Conservation (phyloP, 345 rosid species). For the Anastatica hierochuntica region DNA sequence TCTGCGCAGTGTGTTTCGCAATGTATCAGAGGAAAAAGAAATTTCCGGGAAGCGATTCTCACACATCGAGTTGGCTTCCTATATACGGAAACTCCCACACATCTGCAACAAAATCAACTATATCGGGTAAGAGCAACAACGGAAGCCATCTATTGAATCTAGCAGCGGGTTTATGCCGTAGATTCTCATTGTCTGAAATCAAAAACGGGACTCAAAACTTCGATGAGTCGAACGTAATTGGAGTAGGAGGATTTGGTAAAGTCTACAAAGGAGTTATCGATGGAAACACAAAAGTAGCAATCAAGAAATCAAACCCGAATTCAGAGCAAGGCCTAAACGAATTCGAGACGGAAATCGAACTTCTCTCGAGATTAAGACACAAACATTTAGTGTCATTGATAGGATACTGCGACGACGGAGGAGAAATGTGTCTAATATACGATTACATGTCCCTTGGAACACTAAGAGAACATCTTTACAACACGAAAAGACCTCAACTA, state of each 20-base stretch:
- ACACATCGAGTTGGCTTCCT: constrained; percentile 64
- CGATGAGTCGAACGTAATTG: constrained; percentile 57
- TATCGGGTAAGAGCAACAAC: constrained; percentile 31
- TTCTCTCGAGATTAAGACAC: constrained; percentile 84
- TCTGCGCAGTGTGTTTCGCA: constrained; percentile 41
- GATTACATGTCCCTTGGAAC: constrained; percentile 94
- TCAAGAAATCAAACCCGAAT: constrained; percentile 74
- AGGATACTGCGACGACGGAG: constrained; percentile 76
- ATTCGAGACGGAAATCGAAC: constrained; percentile 74
- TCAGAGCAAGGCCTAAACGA: constrained; percentile 84
- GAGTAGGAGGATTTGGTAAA: constrained; percentile 92
- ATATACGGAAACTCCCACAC: constrained; percentile 47
- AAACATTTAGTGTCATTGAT: constrained; percentile 86
- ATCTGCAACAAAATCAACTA: constrained; percentile 52
- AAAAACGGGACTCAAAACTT: constrained; percentile 54
- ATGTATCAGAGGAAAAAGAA: constrained; percentile 32
- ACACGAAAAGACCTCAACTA: constrained; percentile 38
- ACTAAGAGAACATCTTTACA: constrained; percentile 64
- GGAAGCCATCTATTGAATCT: constrained; percentile 44
- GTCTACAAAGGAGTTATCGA: too few relatives aligned
- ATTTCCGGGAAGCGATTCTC: constrained; percentile 26
- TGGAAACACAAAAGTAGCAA: constrained; percentile 51
- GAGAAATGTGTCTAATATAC: constrained; percentile 81
- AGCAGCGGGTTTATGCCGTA: constrained; percentile 62
- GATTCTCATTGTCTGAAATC: constrained; percentile 56